Evolutionary conservation across 2,329 filamentous ascomycete genomes (phyloP).

Genomic region (Bipolaris gigantea): DNA sequence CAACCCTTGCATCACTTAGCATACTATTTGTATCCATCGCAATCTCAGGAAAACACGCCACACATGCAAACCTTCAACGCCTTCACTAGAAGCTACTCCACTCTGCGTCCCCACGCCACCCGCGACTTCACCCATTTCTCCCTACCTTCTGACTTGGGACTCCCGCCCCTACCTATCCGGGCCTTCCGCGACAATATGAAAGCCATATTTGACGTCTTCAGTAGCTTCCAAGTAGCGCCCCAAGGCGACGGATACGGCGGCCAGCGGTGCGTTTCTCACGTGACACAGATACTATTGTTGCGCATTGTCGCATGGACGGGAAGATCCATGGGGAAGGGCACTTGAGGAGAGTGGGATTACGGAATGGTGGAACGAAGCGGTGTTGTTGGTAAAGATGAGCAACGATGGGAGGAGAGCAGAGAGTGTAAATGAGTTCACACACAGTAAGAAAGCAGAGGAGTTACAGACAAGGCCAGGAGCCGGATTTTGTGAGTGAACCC

Average conservation of each 20-base stretch:
- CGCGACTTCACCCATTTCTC: conserved; percentile 46
- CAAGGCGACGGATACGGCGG: conserved; percentile 40
- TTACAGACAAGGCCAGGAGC: conserved; percentile 45
- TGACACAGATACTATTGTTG: conserved; percentile 41
- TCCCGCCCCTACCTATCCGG: conserved; percentile 42
- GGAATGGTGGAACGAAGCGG: conserved; percentile 34
- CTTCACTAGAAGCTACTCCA: conserved; percentile 47
- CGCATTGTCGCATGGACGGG: conserved; percentile 38
- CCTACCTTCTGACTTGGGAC: conserved; percentile 48
- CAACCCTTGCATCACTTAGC: conserved; percentile 17
- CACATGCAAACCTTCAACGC: conserved; percentile 35
- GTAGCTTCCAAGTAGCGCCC: conserved; percentile 47
- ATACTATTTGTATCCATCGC: conserved; percentile 19
- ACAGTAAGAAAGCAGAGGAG: conserved; percentile 44
- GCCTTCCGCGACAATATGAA: conserved; percentile 47
- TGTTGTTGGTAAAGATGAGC: conserved; percentile 30
- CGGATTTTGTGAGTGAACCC: conserved; percentile 29
- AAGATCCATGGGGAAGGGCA: conserved; percentile 22
- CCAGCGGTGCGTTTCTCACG: conserved; percentile 22
- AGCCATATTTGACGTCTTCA: conserved; percentile 49
- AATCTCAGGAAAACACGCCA: conserved; percentile 17
- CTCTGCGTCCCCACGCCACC: conserved; percentile 44
- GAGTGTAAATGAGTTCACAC: conserved; percentile 47
- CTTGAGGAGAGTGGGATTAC: conserved; percentile 20
- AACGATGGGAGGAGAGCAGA: conserved; percentile 27